Evolutionary conservation across 2,329 filamentous ascomycete genomes (phyloP), one percentile per base, ranked within the genome.

Genomic region (Colletotrichum tofieldiae): DNA sequence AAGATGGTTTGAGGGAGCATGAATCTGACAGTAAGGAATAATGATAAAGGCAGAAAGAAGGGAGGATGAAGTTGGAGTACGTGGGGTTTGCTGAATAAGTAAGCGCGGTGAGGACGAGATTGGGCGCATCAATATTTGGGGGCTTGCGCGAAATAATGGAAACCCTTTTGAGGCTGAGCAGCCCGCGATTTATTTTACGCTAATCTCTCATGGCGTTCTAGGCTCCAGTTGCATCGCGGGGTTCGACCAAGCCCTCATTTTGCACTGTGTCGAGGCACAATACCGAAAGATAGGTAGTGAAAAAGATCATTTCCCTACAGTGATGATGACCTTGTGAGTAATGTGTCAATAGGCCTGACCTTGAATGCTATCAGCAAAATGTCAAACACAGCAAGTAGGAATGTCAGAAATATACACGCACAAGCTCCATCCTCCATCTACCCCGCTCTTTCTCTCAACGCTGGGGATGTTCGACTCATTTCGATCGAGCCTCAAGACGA

Each of bases 21-120:
- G 32, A 54, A 16, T 16, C n/a, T 1, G 37, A 39, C 20, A 26
- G n/a, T 18, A n/a, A 32, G 0, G 4, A 49, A 47, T 47, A 75
- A 86, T 86, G 76, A 86, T 83, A 77, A 87, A n/a, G 29, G 20
- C 2, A 66, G 23, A 60, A 23, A n/a, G 11, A 26, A 43, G n/a
- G 14, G 26, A 29, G n/a, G 20, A 23, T 3, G 8, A 64, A 87
- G 12, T 78, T 82, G 8, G 78, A 79, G 9, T 83, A 77, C 5
- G 79, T 74, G 16, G 80, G 61, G 61, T 37, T 3, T 26, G 37
- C 47, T 55, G 6, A 7, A 45, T 43, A 45, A 35, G 18, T 55
- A 45, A 37, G 32, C 18, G 20, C 6, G 11, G 20, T 8, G 20
- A 23, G 32, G 37, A 55, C n/a, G 11, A 11, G 52, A 16, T 35